A percentile compares a stretch with the other conserved stretches of the same genome.
Evolutionary conservation across 1,284 basidiomycete genomes (phyloP).

Genomic region (Athelia sp.): DNA sequence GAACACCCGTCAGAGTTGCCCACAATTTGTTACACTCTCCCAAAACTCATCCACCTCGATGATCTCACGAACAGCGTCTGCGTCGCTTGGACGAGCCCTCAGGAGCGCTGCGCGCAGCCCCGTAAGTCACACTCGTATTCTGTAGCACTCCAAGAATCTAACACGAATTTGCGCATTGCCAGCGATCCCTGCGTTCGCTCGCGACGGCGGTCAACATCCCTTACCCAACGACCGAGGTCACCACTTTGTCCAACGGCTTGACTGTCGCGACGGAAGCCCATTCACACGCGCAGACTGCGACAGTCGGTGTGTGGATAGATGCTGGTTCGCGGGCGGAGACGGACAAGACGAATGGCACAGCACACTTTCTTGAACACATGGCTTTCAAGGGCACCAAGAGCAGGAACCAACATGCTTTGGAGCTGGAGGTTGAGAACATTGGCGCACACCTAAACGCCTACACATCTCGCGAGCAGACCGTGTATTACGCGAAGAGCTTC

Average conservation of each 20-base stretch:
- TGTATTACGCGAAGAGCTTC: slow-evolving; percentile 99
- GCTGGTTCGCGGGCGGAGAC: slow-evolving; percentile 97
- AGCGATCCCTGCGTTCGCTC: slow-evolving; percentile 47
- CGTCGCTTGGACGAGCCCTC: slow-evolving; percentile 55
- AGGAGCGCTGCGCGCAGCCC: slow-evolving; percentile 51
- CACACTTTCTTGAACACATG: slow-evolving; percentile 99
- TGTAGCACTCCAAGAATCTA: slow-evolving; percentile 1
- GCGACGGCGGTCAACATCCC: slow-evolving; percentile 67
- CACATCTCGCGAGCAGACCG: slow-evolving; percentile 98
- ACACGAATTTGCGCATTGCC: slow-evolving; percentile 4
- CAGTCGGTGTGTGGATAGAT: slow-evolving; percentile 99
- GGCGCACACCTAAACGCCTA: slow-evolving; percentile 98
- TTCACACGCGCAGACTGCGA: slow-evolving; percentile 94
- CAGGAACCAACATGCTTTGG: slow-evolving; percentile 88
- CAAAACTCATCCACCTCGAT: slow-evolving; percentile 35
- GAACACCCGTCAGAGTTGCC: no score
- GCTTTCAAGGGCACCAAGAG: slow-evolving; percentile 93
- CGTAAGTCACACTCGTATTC: slow-evolving; percentile 30
- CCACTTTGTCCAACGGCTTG: slow-evolving; percentile 87
- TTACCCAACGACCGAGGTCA: slow-evolving; percentile 80
- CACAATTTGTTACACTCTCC: slow-evolving; percentile 6
- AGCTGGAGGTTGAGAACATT: slow-evolving; percentile 97
- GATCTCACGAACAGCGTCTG: slow-evolving; percentile 61
- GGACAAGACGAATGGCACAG: slow-evolving; percentile 90
- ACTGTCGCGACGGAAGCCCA: slow-evolving; percentile 93